Evolutionary conservation across 1,284 basidiomycete species (phyloP).

Genomic region (Tilletia caries): DNA sequence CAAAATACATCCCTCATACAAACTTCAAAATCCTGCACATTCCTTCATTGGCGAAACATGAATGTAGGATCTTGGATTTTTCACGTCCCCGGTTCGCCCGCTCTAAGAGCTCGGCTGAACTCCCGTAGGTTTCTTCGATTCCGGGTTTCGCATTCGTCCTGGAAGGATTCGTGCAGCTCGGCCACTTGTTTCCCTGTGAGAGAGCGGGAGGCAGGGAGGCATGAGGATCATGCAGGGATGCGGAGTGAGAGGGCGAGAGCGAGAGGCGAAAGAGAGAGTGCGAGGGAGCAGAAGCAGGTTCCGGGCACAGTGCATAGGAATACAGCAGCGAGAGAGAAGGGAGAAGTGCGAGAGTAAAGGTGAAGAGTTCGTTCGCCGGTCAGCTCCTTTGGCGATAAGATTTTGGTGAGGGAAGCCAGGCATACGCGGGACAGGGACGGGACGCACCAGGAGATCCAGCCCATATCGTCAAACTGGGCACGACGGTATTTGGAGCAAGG

Average conservation of each 20-base stretch:
- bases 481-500: constrained; percentile 84
- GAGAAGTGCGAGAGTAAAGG: neutral
- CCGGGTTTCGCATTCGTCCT: constrained; percentile 13
- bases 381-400: neutral
- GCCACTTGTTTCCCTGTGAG: constrained; percentile 4
- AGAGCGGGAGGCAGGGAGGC: neutral
- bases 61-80: too few species aligned
- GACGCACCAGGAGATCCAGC: constrained; percentile 77
- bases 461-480: constrained; percentile 82
- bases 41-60: too few species aligned
- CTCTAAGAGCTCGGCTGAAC: constrained; percentile 3
- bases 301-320: too few species aligned
- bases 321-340: neutral
- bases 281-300: too few species aligned
- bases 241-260: neutral
- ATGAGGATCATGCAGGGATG: neutral
- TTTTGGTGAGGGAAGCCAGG: neutral
- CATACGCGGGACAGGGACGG: neutral
- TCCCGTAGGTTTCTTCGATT: neutral
- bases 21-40: too few species aligned
- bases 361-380: neutral
- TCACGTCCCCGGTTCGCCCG: neutral
- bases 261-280: neutral
- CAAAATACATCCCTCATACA: too few species aligned
- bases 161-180: constrained; percentile 14